Conservation (phyloP, 352 stramenopile species). For the Phytophthora quininea region DNA sequence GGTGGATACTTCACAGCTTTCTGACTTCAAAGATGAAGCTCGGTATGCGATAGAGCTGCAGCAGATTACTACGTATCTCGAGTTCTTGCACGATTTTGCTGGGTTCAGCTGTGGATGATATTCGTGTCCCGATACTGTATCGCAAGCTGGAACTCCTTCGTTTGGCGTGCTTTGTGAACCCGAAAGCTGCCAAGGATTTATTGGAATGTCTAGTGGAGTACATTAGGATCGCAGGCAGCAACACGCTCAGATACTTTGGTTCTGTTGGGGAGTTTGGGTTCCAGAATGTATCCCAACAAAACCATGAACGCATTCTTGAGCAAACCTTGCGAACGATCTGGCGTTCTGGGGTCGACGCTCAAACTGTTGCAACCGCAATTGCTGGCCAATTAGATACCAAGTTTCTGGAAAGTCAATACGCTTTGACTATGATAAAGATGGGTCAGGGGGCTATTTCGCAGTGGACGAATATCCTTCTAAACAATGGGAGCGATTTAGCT, state of each 20-base stretch:
- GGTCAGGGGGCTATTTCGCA: slow-evolving; percentile 28
- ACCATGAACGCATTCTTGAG: slow-evolving; percentile 23
- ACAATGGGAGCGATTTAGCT: slow-evolving; percentile 22
- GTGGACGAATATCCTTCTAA: slow-evolving; percentile 43
- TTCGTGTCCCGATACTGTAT: slow-evolving; percentile 24
- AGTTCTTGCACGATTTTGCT: slow-evolving; percentile 36
- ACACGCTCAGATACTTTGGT: slow-evolving; percentile 2
- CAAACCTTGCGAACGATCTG: slow-evolving; percentile 29
- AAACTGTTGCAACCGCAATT: slow-evolving; percentile 22
- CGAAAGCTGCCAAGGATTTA: slow-evolving; percentile 13
- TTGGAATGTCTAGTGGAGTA: slow-evolving; percentile 33
- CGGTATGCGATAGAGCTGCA: slow-evolving; percentile 23
- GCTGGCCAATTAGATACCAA: slow-evolving; percentile 12
- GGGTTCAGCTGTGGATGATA: slow-evolving; percentile 14
- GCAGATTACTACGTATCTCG: slow-evolving; percentile 27
- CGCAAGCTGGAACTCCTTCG: slow-evolving; percentile 33
- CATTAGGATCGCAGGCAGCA: slow-evolving; percentile 22
- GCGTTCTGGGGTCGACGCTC: slow-evolving; percentile 20
- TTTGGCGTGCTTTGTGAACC: slow-evolving; percentile 13
- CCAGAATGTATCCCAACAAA: slow-evolving; percentile 11
- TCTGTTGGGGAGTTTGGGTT: slow-evolving; percentile 11
- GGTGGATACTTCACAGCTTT: slow-evolving; percentile 17
- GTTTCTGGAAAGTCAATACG: slow-evolving; percentile 33
- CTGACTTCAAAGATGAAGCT: slow-evolving; percentile 16
- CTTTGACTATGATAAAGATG: slow-evolving; percentile 36